Evolutionary conservation across 768 basidiomycete genomes (phyloP).

Genomic region (Pleurotus giganteus): DNA sequence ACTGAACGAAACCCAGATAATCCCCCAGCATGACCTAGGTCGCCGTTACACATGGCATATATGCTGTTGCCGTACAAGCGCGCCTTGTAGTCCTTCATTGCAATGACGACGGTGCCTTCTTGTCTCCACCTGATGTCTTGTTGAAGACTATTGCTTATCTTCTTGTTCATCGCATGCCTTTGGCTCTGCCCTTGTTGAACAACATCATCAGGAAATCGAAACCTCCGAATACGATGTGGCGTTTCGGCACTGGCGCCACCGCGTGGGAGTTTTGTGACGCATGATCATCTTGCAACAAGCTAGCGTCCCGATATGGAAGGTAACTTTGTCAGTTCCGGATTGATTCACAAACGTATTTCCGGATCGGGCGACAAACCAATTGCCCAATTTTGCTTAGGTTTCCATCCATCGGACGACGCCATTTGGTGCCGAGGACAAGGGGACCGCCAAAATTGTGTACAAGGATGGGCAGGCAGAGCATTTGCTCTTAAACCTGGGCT

Average conservation of each 20-base stretch:
- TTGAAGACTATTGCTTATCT: background rate
- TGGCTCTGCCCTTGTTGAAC: background rate
- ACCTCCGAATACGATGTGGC: background rate
- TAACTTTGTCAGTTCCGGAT: constrained; percentile 7
- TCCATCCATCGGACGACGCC: constrained; percentile 14
- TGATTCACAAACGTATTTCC: constrained; percentile 17
- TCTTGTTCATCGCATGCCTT: background rate
- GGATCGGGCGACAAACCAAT: constrained; percentile 12
- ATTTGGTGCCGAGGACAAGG: constrained; percentile 33
- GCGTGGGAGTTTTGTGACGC: constrained; percentile 1
- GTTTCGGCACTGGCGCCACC: background rate
- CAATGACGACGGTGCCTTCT: background rate
- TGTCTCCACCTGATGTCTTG: background rate
- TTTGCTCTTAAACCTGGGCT: constrained; percentile 35
- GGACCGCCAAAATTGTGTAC: constrained; percentile 41
- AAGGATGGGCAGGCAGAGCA: constrained; percentile 30
- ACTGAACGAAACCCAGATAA: background rate
- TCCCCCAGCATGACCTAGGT: background rate
- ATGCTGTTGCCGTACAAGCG: background rate
- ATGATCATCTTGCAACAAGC: constrained; percentile 5
- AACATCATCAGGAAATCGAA: background rate
- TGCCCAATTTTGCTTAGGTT: constrained; percentile 7
- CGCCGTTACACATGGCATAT: background rate
- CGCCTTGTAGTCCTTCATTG: background rate
- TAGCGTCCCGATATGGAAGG: background rate